Conservation (phyloP, 1,139 yeast species). For the Geotrichum cucujoidarum region DNA sequence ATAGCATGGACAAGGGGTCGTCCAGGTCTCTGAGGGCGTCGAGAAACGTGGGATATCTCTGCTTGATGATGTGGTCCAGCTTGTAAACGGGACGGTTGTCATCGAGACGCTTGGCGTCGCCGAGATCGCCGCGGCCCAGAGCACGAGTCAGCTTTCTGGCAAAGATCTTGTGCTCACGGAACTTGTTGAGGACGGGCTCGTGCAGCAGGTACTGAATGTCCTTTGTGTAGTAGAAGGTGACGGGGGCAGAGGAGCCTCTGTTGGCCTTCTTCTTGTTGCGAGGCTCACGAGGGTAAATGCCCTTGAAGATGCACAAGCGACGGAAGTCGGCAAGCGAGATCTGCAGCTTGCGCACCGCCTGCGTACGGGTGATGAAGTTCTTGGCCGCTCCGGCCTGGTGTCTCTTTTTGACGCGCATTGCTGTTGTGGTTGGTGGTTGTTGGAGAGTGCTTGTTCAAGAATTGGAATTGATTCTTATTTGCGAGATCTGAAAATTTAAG, state of each 20-base stretch:
- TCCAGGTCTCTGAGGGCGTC: constrained; percentile 93
- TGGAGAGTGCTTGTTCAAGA: background rate
- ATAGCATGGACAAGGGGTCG: constrained; percentile 93
- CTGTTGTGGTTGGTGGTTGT: background rate
- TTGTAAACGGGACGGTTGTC: constrained; percentile 77
- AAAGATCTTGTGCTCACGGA: constrained; percentile 93
- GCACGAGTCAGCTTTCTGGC: constrained; percentile 87
- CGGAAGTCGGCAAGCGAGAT: constrained; percentile 97
- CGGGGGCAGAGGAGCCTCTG: constrained; percentile 94
- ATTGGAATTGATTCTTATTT: too few species aligned
- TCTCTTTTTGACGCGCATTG: constrained; percentile 63
- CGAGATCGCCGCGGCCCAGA: constrained; percentile 85
- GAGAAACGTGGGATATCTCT: constrained; percentile 88
- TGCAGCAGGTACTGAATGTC: constrained; percentile 93
- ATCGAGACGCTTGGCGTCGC: constrained; percentile 82
- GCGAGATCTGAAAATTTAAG: background rate
- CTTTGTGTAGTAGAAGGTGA: constrained; percentile 87
- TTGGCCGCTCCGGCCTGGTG: constrained; percentile 86
- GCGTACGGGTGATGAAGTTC: constrained; percentile 89
- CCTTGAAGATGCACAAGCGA: constrained; percentile 94
- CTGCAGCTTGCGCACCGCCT: constrained; percentile 88
- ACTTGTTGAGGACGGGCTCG: constrained; percentile 88
- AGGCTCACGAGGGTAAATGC: constrained; percentile 88
- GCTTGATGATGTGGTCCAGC: constrained; percentile 85
- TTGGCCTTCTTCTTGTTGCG: constrained; percentile 94